Conservation (phyloP, 2,329 filamentous ascomycete genomes). For the Beauveria asiatica region DNA sequence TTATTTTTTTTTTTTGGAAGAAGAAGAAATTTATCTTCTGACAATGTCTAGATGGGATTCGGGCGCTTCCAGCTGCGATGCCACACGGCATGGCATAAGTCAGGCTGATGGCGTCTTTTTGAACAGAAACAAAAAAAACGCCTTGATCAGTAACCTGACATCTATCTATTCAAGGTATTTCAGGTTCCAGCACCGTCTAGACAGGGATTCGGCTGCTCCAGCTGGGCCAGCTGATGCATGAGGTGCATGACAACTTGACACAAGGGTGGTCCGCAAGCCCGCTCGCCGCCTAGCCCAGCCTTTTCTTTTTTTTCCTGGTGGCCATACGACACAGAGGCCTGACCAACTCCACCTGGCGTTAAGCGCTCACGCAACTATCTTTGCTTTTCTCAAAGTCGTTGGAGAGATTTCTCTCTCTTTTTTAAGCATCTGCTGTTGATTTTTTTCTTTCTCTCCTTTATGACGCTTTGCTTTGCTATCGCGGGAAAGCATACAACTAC, state of each 20-base stretch:
- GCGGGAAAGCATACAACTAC: background rate
- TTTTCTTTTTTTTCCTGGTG: background rate
- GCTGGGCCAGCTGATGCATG: slow-evolving; percentile 3
- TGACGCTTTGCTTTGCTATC: background rate
- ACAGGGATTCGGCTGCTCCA: background rate
- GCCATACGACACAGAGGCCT: background rate
- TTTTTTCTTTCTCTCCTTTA: background rate
- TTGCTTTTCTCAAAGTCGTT: background rate
- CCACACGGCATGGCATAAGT: background rate
- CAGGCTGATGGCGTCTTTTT: too few species aligned
- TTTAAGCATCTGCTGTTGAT: background rate
- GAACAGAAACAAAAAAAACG: too few species aligned
- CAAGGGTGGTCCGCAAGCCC: too few species aligned
- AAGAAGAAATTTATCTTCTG: too few species aligned
- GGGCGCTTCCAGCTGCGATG: background rate
- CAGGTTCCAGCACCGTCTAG: background rate
- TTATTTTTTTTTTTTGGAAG: too few species aligned
- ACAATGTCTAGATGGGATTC: too few species aligned
- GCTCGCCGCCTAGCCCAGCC: background rate
- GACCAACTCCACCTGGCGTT: background rate
- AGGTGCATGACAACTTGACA: slow-evolving; percentile 1
- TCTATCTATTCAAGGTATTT: too few species aligned
- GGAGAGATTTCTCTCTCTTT: background rate
- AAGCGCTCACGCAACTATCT: slow-evolving; percentile 1
- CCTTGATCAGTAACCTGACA: too few species aligned